phyloP scores from a whole-genome alignment of 805 yeast genomes.

The Saccharomyces kudriavzevii region DNA sequence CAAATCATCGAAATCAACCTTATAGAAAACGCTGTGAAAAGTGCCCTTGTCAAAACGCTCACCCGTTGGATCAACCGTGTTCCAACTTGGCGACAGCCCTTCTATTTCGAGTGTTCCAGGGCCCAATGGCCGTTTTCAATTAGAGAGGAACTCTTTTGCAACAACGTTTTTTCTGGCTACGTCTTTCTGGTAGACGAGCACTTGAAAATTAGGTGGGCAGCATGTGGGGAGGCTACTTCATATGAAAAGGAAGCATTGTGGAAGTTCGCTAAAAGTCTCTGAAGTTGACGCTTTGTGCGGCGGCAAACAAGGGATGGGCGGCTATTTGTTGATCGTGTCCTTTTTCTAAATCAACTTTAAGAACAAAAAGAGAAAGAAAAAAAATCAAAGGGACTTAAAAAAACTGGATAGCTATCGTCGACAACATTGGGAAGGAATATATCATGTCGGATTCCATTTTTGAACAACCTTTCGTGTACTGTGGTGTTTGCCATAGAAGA shows the following conservation, averaged over 20 bases:
- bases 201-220: slow-evolving; percentile 82
- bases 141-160: slow-evolving; percentile 53
- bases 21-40: slow-evolving; percentile 67
- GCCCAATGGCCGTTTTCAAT: slow-evolving; percentile 47
- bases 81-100: slow-evolving; percentile 43
- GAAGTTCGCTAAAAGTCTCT: slow-evolving; percentile 56
- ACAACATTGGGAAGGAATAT: neutral
- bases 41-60: slow-evolving; percentile 46
- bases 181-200: slow-evolving; percentile 67
- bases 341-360: neutral
- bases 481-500: slow-evolving; percentile 29
- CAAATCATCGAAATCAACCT: slow-evolving; percentile 73
- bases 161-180: slow-evolving; percentile 77
- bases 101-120: slow-evolving; percentile 58
- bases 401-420: neutral
- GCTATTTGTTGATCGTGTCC: neutral
- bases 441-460: slow-evolving; percentile 15
- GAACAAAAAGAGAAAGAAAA: slow-evolving; percentile 14
- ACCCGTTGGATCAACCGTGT: slow-evolving; percentile 40
- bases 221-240: slow-evolving; percentile 71
- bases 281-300: slow-evolving; percentile 8
- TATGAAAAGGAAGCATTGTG: slow-evolving; percentile 57
- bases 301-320: neutral
- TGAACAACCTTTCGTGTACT: slow-evolving; percentile 27
- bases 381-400: neutral